Evolutionary conservation across 768 basidiomycete species (phyloP).

Genomic region (Hygrocybe coccinea): DNA sequence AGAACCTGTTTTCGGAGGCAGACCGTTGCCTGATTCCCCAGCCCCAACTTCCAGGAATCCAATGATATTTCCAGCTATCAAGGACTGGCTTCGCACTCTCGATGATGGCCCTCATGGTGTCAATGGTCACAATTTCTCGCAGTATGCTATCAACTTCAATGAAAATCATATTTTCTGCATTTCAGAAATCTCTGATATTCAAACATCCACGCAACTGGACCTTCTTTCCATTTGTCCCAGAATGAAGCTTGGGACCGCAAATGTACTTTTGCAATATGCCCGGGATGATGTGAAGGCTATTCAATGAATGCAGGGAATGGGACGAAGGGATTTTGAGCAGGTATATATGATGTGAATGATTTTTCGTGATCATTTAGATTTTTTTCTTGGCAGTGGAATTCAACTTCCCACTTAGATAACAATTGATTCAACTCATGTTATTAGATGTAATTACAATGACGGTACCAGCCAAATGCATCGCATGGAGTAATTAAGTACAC

Average conservation of each 20-base stretch:
- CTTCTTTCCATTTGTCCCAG: background rate
- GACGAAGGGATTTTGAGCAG: background rate
- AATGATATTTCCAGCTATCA: background rate
- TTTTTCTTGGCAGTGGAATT: no score
- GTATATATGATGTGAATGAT: no score
- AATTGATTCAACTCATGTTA: background rate
- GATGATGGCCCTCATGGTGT: background rate
- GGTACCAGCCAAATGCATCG: slow-evolving; percentile 20
- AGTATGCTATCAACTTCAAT: background rate
- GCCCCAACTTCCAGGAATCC: background rate
- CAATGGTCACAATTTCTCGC: background rate
- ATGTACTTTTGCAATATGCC: background rate
- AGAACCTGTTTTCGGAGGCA: background rate
- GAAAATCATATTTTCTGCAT: background rate
- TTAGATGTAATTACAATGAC: slow-evolving; percentile 17
- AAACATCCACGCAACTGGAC: background rate
- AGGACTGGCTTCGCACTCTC: background rate
- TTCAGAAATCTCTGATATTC: background rate
- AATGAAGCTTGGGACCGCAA: background rate
- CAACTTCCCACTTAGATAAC: no score
- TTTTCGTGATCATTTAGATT: no score
- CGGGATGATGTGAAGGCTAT: slow-evolving; percentile 1
- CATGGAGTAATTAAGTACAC: slow-evolving; percentile 15
- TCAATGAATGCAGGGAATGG: background rate
- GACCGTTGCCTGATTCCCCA: background rate